phyloP scores from a whole-genome alignment of 1,284 basidiomycete genomes.

The Microbotryum saponariae region DNA sequence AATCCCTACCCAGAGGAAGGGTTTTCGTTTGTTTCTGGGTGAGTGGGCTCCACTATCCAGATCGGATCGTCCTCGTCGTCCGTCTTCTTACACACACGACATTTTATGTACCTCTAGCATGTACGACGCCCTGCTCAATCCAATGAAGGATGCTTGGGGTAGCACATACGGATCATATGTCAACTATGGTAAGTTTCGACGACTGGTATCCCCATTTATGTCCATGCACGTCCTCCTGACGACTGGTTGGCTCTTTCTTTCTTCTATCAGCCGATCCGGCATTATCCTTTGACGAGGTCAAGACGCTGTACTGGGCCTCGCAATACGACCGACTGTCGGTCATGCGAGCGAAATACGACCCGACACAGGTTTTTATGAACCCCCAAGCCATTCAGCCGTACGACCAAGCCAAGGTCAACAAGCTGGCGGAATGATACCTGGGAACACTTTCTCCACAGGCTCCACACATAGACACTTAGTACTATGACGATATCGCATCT shows the following conservation, averaged over 20 bases:
- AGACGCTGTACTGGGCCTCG: slow-evolving; percentile 26
- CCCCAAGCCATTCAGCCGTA: slow-evolving; percentile 20
- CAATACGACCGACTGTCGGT: slow-evolving; percentile 20
- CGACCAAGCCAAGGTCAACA: too few species aligned
- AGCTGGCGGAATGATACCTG: background rate
- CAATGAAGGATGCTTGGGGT: slow-evolving; percentile 12
- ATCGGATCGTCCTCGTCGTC: background rate
- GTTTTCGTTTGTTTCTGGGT: slow-evolving; percentile 29
- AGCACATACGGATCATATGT: slow-evolving; percentile 15
- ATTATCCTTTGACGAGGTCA: slow-evolving; percentile 7
- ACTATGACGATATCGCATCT: too few species aligned
- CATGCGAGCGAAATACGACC: slow-evolving; percentile 20
- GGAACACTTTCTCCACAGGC: too few species aligned
- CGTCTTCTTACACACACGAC: background rate
- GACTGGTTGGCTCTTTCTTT: background rate
- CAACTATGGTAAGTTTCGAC: slow-evolving; percentile 23
- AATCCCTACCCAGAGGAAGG: slow-evolving; percentile 30
- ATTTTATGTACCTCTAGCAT: slow-evolving; percentile 5
- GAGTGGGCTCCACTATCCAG: background rate
- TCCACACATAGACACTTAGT: too few species aligned
- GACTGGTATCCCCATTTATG: background rate
- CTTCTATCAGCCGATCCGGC: slow-evolving; percentile 18
- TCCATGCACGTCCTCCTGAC: background rate
- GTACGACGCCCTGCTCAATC: slow-evolving; percentile 19
- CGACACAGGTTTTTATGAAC: slow-evolving; percentile 15